These are phyloP conservation scores for Fusarium equiseti DNA, from an alignment of 2,329 filamentous ascomycete genomes.

Conservation along the genomic window DNA sequence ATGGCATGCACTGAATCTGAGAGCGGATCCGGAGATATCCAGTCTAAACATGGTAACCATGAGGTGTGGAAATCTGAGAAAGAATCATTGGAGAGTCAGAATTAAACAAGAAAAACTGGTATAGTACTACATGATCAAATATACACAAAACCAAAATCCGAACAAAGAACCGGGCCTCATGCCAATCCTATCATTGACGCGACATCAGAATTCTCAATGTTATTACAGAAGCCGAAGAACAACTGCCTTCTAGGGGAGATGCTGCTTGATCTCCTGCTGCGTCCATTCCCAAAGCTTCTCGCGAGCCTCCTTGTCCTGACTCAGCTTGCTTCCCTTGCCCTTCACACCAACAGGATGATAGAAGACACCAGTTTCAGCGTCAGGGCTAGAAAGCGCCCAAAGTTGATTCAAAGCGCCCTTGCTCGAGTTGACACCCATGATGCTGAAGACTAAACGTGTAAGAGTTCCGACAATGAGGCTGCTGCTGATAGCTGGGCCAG, in stretches of 20 bases:
- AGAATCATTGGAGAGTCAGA: background rate
- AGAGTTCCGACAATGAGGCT: conserved; percentile 2
- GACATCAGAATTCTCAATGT: background rate
- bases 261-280: conserved; percentile 6
- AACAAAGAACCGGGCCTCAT: background rate
- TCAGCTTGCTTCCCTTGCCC: conserved; percentile 13
- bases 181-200: background rate
- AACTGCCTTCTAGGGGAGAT: background rate
- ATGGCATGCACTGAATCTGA: no score
- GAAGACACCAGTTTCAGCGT: conserved; percentile 4
- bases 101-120: background rate
- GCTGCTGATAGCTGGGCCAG: background rate
- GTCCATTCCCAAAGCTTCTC: conserved; percentile 23
- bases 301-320: background rate
- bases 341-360: conserved; percentile 13
- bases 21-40: no score
- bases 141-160: background rate
- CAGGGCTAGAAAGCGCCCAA: background rate
- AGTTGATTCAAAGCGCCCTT: conserved; percentile 2
- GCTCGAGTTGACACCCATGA: background rate
- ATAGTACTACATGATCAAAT: background rate
- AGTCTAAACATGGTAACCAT: no score
- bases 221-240: accelerated
- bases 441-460: accelerated
- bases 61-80: no score